A percentile compares a stretch with the other conserved stretches of the same genome.
phyloP scores from a whole-genome alignment of 768 basidiomycete genomes.

The Mycena capillaripes region DNA sequence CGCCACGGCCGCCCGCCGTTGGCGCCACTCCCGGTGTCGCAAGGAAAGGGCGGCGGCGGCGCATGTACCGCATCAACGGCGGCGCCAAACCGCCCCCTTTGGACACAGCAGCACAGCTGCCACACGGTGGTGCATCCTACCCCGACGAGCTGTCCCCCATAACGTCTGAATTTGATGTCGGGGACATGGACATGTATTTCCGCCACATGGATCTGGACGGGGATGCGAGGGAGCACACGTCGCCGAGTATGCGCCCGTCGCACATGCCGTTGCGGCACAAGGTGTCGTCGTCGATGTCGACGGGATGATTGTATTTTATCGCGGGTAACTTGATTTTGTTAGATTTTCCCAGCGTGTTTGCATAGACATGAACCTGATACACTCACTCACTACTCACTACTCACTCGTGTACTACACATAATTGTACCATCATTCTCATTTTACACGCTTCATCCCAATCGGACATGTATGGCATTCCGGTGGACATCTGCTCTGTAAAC shows the following conservation, averaged over 20 bases:
- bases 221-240: not conserved
- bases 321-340: not conserved
- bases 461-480: not conserved
- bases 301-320: slow-evolving; percentile 3
- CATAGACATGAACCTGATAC: slow-evolving; percentile 6
- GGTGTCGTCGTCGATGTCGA: slow-evolving; percentile 27
- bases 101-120: not conserved
- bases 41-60: slow-evolving; percentile 33
- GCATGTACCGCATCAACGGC: slow-evolving; percentile 29
- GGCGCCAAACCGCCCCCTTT: not conserved
- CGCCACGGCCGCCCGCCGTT: slow-evolving; percentile 60
- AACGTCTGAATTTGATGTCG: slow-evolving; percentile 65
- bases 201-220: slow-evolving; percentile 40
- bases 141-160: slow-evolving; percentile 39
- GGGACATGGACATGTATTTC: slow-evolving; percentile 72
- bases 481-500: not conserved
- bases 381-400: slow-evolving; percentile 9
- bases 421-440: not conserved
- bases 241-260: not conserved
- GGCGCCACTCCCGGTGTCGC: slow-evolving; percentile 10
- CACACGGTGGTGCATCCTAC: not conserved
- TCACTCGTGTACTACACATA: not conserved
- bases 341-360: not conserved
- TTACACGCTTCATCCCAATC: not conserved
- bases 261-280: slow-evolving; percentile 16